A percentile compares a stretch with the other conserved stretches of the same genome.
Evolutionary conservation across 768 basidiomycete species (phyloP).

Genomic region (Boletus tylopilopsis): DNA sequence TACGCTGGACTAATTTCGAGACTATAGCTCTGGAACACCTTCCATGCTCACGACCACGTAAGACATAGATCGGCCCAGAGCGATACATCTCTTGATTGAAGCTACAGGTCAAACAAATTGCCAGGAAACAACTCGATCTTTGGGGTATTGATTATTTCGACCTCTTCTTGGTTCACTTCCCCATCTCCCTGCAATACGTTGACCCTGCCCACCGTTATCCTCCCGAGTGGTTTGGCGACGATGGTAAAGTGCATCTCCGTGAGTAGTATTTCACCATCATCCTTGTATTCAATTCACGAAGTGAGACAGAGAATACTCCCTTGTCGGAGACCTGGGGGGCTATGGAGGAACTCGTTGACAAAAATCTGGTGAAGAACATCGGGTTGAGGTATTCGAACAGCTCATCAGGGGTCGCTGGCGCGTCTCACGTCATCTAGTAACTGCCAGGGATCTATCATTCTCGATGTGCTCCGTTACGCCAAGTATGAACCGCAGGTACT

Average conservation of each 20-base stretch:
- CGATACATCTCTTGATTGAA: background rate
- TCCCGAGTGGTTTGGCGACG: slow-evolving; percentile 77
- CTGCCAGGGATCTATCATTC: slow-evolving; percentile 64
- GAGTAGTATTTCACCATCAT: slow-evolving; percentile 20
- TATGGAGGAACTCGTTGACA: slow-evolving; percentile 76
- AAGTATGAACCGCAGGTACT: slow-evolving; percentile 55
- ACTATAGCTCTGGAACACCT: slow-evolving; percentile 80
- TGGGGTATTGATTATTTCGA: slow-evolving; percentile 90
- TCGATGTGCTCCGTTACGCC: slow-evolving; percentile 79
- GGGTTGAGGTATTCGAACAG: slow-evolving; percentile 55
- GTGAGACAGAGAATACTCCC: slow-evolving; percentile 51
- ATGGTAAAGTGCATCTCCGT: slow-evolving; percentile 66
- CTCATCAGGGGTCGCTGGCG: background rate
- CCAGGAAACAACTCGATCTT: slow-evolving; percentile 63
- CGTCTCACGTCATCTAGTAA: slow-evolving; percentile 45
- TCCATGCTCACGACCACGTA: slow-evolving; percentile 76
- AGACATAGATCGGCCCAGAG: slow-evolving; percentile 16
- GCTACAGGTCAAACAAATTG: slow-evolving; percentile 48
- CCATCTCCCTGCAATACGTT: slow-evolving; percentile 76
- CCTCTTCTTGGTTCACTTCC: slow-evolving; percentile 82
- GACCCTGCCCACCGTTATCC: slow-evolving; percentile 75
- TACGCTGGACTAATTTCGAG: slow-evolving; percentile 4
- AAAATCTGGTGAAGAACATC: slow-evolving; percentile 70
- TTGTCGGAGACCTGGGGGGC: slow-evolving; percentile 82
- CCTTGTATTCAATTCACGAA: background rate